A percentile compares a stretch with the other conserved stretches of the same genome.
Evolutionary conservation across 371 early-diverging fungal species (phyloP).

Genomic region (Entomophthora muscae): DNA sequence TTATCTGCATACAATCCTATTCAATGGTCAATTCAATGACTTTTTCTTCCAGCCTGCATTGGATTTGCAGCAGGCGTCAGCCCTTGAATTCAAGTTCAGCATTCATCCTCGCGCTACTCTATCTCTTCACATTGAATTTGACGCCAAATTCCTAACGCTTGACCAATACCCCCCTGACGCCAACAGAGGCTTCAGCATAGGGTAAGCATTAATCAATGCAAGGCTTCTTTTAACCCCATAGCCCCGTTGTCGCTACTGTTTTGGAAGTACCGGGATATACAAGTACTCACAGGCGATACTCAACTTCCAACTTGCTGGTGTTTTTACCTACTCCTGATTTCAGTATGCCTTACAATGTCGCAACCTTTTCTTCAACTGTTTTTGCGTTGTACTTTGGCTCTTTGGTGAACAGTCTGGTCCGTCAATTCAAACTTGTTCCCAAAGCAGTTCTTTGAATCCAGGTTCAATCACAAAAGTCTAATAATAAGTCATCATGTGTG

Average conservation of each 20-base stretch:
- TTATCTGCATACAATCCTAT: not conserved
- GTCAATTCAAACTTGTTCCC: constrained; percentile 13
- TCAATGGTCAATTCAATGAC: not conserved
- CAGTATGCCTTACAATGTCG: constrained; percentile 96
- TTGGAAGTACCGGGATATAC: not conserved
- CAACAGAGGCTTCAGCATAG: constrained; percentile 86
- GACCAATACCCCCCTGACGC: constrained; percentile 77
- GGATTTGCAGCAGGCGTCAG: not conserved
- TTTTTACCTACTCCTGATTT: constrained; percentile 91
- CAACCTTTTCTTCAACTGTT: constrained; percentile 87
- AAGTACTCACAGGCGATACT: constrained; percentile 19
- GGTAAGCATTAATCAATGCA: not conserved
- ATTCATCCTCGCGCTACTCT: not conserved
- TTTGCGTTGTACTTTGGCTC: constrained; percentile 90
- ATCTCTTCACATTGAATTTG: not conserved
- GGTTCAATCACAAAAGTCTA: too few species aligned
- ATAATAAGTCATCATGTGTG: too few species aligned
- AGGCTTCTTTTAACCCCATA: not conserved
- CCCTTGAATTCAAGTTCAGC: not conserved
- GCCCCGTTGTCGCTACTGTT: constrained; percentile 1
- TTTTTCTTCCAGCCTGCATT: not conserved
- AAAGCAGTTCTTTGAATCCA: too few species aligned
- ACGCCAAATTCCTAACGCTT: not conserved
- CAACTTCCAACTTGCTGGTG: constrained; percentile 67
- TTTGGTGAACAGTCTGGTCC: constrained; percentile 65